Conservation (phyloP, 768 basidiomycete genomes). For the Dendrothele bispora region DNA sequence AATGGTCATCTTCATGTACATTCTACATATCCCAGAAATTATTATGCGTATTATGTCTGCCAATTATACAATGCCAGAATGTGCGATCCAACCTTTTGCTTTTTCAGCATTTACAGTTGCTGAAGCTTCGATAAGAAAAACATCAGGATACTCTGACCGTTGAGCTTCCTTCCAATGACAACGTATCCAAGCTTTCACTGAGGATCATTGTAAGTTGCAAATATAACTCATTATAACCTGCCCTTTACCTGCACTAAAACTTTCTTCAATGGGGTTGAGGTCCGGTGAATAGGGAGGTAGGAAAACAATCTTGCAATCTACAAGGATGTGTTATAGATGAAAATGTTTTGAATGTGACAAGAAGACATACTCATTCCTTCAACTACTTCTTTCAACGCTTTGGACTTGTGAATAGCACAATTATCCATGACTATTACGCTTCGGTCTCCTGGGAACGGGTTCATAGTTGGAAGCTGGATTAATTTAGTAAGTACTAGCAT, state of each 20-base stretch:
- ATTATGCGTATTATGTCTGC: too few species aligned
- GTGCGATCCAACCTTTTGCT: conserved; percentile 25
- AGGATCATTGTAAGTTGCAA: neutral
- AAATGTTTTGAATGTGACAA: too few species aligned
- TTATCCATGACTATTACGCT: conserved; percentile 31
- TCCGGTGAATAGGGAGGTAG: conserved; percentile 36
- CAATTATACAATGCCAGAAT: conserved; percentile 19
- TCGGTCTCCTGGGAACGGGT: conserved; percentile 19
- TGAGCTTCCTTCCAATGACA: conserved; percentile 11
- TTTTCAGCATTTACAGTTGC: conserved; percentile 22
- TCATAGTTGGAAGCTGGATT: conserved; percentile 23
- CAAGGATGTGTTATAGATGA: too few species aligned
- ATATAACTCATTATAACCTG: neutral
- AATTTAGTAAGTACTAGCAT: too few species aligned
- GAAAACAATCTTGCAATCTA: conserved; percentile 24
- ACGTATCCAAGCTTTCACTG: conserved; percentile 25
- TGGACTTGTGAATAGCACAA: conserved; percentile 27
- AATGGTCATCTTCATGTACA: too few species aligned
- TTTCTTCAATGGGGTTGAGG: conserved; percentile 36
- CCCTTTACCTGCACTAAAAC: conserved; percentile 26
- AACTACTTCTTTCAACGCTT: conserved; percentile 20
- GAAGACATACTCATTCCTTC: too few species aligned
- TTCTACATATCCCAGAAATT: too few species aligned
- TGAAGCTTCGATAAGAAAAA: conserved; percentile 21
- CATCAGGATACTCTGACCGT: conserved; percentile 12